Evolutionary conservation across 1,284 basidiomycete genomes (phyloP), one percentile per base, ranked within the genome.

Genomic region (Sanghuangporus weigelae): DNA sequence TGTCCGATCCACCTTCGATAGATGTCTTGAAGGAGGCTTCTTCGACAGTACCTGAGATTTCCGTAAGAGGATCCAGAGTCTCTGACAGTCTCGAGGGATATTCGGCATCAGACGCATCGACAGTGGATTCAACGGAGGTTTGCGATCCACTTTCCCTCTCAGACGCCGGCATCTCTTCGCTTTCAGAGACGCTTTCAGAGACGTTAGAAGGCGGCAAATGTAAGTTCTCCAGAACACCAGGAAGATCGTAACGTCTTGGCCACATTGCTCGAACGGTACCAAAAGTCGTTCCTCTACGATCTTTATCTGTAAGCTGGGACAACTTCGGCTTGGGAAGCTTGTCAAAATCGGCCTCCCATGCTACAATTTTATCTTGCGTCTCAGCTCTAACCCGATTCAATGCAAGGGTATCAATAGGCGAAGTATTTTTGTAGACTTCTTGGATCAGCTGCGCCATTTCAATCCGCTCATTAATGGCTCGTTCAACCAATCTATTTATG

Each of bases 321-420:
- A 70, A 62, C 46, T 84, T 82, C 2, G 84, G 84, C 70, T 87
- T 90, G 2, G 88, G 90, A 63, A 86, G 77, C 60, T 82, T 82
- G 70, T 92, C 89, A 71, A 95, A 93, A 70, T 94, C 90, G 63
- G 85, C 83, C 72, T 97, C 95, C 93, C 96, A 98, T 49, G 92
- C 92, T n/a, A 98, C 94, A 59, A 97, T 95, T 74, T 91, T 92
- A 71, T 97, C 94, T 76, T 98, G 96, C 49, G 96, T 82, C 63
- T 88, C 87, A 3, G 92, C 87, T 55, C 95, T 86, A 7, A 96
- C 93, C 64, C 87, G 85, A 69, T 96, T 98, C 64, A 98, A 81
- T 54, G 89, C 91, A 46, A 98, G 82, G 0, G 95, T 96, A 72
- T 97, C 93, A 16, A 86, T 92, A 55, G 90, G 84, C 0, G 86